phyloP scores from a whole-genome alignment of 805 yeast species.

The Ogataea neopini region DNA sequence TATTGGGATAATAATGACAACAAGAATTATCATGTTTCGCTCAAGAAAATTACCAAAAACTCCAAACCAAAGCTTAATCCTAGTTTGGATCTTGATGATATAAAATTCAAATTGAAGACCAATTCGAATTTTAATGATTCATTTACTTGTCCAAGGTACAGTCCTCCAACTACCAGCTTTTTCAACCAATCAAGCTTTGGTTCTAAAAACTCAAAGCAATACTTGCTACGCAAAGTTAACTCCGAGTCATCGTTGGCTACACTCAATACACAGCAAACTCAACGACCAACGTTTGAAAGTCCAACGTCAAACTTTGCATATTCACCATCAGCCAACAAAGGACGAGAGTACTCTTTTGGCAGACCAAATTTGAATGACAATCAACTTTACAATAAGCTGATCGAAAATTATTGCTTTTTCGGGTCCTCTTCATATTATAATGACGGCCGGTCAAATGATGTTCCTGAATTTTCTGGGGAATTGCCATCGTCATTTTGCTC shows the following conservation, averaged over 20 bases:
- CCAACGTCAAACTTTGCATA: conserved; percentile 18
- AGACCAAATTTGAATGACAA: conserved; percentile 10
- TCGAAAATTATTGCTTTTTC: conserved; percentile 35
- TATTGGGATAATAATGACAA: conserved; percentile 45
- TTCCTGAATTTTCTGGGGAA: conserved; percentile 6
- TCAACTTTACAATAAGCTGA: conserved; percentile 25
- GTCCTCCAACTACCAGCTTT: conserved; percentile 10
- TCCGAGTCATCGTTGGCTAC: conserved; percentile 33
- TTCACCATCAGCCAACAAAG: conserved; percentile 5
- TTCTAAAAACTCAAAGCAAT: conserved; percentile 29
- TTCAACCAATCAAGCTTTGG: conserved; percentile 15
- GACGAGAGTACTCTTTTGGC: background rate
- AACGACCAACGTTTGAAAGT: background rate
- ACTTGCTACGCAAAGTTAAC: conserved; percentile 30
- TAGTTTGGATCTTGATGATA: conserved; percentile 30
- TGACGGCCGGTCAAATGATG: conserved; percentile 4
- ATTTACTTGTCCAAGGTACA: conserved; percentile 16
- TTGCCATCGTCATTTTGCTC: conserved; percentile 13
- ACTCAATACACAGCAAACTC: conserved; percentile 4
- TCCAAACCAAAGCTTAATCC: conserved; percentile 7
- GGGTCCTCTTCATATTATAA: conserved; percentile 24
- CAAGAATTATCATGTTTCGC: conserved; percentile 39
- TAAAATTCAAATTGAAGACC: conserved; percentile 31
- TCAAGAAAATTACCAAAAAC: conserved; percentile 29
- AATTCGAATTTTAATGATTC: conserved; percentile 34